Evolutionary conservation across 495 filamentous ascomycete genomes (phyloP), one percentile per base, ranked within the genome.

Genomic region (Aspergillus bridgeri): DNA sequence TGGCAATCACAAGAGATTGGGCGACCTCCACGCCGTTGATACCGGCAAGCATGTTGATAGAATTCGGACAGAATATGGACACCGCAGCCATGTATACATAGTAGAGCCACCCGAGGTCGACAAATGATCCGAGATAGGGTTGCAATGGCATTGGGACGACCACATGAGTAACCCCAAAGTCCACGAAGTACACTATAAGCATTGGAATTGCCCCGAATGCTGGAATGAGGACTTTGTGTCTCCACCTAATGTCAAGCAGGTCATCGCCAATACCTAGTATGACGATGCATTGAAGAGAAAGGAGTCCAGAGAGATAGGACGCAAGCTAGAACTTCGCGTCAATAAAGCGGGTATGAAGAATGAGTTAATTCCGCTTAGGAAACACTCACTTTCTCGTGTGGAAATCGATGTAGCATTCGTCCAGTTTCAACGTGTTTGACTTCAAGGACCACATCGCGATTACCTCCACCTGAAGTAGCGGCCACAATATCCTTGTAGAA

Each of bases 401-500:
- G 94, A 67, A 99, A 99, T 48, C 88, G 78, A 71, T 98, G 94
- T 22, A 96, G 76, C 56, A 89, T 83, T 49, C 92, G 83, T 25
- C 91, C 92, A 46, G 78, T 83, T 67, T 95, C 84, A 38, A 92
- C 82, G 56, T 89, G 79, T 49, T 82, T 70, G 3, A 75, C 70
- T 61, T 83, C 79, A 62, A 89, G 69, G 11, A 94, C 86, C 18
- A 92, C 83, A 73, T 97, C 92, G 49, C 89, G 79, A 69, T 96
- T 96, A 17, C 92, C 93, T 56, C 91, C 93, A 56, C 92, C 94
- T 58, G 91, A 94, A 19, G 95, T 97, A 19, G 91, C 91, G n/a
- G 88, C 87, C 20, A 97, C 92, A 58, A 99, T 94, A 66, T 99
- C 92, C 71, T 96, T 93, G 76, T 96, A 98, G 73, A 99, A 98